Conservation (phyloP, 169 alveolate genomes). For the Toxoplasma gondii region DNA sequence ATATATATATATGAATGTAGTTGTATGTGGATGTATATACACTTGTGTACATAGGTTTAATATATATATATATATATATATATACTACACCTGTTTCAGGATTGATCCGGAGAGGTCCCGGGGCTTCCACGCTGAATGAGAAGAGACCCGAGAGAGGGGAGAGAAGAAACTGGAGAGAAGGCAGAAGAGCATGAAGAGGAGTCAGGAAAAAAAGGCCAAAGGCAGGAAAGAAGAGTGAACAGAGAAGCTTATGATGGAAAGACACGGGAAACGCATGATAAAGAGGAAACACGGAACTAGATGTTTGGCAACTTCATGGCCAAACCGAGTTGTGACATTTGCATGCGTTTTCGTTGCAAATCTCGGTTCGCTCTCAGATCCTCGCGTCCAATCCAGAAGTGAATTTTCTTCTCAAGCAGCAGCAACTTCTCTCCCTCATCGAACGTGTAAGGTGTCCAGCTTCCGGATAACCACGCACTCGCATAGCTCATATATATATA, state of each 20-base stretch:
- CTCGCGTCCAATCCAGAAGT: constrained; percentile 64
- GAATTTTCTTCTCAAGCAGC: constrained; percentile 58
- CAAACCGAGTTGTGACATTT: too few species aligned
- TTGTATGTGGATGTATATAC: background rate
- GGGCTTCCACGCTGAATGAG: background rate
- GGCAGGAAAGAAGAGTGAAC: background rate
- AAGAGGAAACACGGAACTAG: too few species aligned
- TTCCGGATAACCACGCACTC: background rate
- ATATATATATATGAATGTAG: background rate
- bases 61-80: too few species aligned
- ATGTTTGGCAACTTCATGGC: too few species aligned
- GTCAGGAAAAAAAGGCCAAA: background rate
- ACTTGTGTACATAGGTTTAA: too few species aligned
- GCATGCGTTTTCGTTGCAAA: background rate
- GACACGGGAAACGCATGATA: too few species aligned
- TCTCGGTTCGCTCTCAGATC: constrained; percentile 29
- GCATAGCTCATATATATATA: background rate
- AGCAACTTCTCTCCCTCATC: constrained; percentile 66
- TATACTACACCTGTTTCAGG: too few species aligned
- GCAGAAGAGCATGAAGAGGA: too few species aligned
- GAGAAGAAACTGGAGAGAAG: background rate
- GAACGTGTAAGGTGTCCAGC: constrained; percentile 43
- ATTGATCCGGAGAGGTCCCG: too few species aligned
- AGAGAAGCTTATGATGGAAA: background rate
- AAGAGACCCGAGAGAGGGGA: background rate